A percentile compares a stretch with the other conserved stretches of the same genome.
These are phyloP conservation scores for Globisporangium canariense DNA, from an alignment of 352 stramenopile genomes.

Conservation along the genomic window DNA sequence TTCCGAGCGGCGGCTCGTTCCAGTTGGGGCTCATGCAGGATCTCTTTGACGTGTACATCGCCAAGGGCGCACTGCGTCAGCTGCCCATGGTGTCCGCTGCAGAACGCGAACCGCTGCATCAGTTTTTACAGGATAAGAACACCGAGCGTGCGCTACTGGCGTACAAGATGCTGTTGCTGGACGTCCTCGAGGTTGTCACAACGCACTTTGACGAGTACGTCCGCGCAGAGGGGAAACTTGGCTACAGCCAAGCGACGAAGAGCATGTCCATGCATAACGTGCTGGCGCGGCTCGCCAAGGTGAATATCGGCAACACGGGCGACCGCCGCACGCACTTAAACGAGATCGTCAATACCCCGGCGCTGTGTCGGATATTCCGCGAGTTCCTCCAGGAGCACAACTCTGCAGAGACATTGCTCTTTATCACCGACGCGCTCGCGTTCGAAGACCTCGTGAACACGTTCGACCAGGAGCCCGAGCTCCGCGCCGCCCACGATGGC, in stretches of 20 bases:
- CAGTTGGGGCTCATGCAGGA: constrained; percentile 59
- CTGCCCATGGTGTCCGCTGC: constrained; percentile 51
- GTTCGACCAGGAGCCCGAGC: constrained; percentile 24
- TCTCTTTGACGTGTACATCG: constrained; percentile 55
- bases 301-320: constrained; percentile 26
- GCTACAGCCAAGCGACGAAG: constrained; percentile 35
- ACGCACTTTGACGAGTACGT: constrained; percentile 58
- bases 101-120: constrained; percentile 41
- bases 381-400: constrained; percentile 53
- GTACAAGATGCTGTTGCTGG: constrained; percentile 63
- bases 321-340: constrained; percentile 50
- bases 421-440: constrained; percentile 60
- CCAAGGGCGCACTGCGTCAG: constrained; percentile 30
- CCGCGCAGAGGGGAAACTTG: constrained; percentile 31
- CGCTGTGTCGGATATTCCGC: constrained; percentile 50
- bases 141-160: constrained; percentile 37
- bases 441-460: constrained; percentile 67
- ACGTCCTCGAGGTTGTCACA: constrained; percentile 54
- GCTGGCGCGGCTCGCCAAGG: constrained; percentile 41
- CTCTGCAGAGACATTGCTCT: constrained; percentile 61
- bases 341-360: constrained; percentile 46
- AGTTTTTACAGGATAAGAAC: constrained; percentile 44
- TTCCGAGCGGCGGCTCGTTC: constrained; percentile 46
- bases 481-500: constrained; percentile 14
- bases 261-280: constrained; percentile 53